A percentile compares a stretch with the other conserved stretches of the same genome.
Evolutionary conservation across 495 filamentous ascomycete species (phyloP).

Genomic region (Penicillium chermesinum): DNA sequence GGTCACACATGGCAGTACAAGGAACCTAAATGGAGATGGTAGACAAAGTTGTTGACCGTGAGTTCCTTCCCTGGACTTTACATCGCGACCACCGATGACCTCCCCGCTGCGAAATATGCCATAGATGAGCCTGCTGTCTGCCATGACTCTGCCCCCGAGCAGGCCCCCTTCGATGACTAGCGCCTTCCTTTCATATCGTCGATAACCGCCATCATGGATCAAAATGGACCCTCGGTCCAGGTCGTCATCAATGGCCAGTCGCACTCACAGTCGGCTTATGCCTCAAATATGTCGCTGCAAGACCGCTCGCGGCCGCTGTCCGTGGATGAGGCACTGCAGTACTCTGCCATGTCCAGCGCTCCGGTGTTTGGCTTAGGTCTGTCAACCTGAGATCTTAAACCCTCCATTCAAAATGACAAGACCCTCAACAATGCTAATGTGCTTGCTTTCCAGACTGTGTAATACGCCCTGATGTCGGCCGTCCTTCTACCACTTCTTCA

Average conservation of each 20-base stretch:
- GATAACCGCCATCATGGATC: constrained; percentile 35
- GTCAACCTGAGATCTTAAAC: constrained; percentile 6
- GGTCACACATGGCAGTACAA: constrained; percentile 33
- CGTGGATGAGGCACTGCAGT: constrained; percentile 83
- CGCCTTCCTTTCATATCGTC: constrained; percentile 30
- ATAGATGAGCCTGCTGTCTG: constrained; percentile 17
- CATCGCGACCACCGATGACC: background rate
- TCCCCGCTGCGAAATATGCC: constrained; percentile 7
- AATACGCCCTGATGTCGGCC: constrained; percentile 37
- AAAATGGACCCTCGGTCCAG: constrained; percentile 39
- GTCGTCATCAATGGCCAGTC: constrained; percentile 41
- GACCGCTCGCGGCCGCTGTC: constrained; percentile 44
- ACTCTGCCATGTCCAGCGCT: constrained; percentile 85
- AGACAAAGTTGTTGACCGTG: constrained; percentile 15
- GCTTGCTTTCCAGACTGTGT: constrained; percentile 29
- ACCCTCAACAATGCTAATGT: constrained; percentile 13
- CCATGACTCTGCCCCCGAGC: constrained; percentile 50
- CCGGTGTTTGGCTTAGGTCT: constrained; percentile 81
- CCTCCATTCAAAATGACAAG: constrained; percentile 1
- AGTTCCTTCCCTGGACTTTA: constrained; percentile 5
- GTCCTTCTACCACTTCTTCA: constrained; percentile 38
- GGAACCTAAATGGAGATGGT: constrained; percentile 17
- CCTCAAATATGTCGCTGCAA: constrained; percentile 24
- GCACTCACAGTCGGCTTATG: constrained; percentile 26
- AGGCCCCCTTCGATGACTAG: constrained; percentile 39